A percentile compares a stretch with the other conserved stretches of the same genome.
Evolutionary conservation across 164 flowering plant genomes (phyloP).

Genomic region (Liriodendron chinense): DNA sequence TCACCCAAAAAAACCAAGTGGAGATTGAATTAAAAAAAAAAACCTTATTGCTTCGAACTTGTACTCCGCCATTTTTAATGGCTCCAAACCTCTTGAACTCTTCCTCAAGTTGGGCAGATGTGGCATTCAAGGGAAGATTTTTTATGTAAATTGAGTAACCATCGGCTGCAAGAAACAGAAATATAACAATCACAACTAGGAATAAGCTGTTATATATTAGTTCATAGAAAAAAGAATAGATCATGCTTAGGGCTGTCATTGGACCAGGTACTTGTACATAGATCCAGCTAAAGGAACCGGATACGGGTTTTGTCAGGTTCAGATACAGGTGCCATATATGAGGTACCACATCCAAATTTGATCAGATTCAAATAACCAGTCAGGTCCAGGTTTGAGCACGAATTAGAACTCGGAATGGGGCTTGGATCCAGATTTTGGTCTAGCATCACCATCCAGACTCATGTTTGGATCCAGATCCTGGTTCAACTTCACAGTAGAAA

Average conservation of each 20-base stretch:
- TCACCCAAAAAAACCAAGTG: not conserved
- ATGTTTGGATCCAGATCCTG: too few species aligned
- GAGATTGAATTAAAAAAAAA: not conserved
- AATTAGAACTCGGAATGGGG: too few species aligned
- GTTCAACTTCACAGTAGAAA: too few species aligned
- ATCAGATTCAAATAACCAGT: too few species aligned
- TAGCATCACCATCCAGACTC: too few species aligned
- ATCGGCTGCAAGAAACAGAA: conserved; percentile 44
- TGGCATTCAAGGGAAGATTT: conserved; percentile 61
- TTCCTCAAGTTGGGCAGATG: conserved; percentile 56
- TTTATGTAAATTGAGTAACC: conserved; percentile 68
- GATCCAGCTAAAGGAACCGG: too few species aligned
- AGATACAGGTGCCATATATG: too few species aligned
- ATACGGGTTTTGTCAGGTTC: too few species aligned
- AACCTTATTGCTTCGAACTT: conserved; percentile 66
- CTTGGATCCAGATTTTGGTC: too few species aligned
- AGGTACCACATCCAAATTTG: too few species aligned
- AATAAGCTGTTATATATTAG: conserved; percentile 7
- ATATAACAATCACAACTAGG: not conserved
- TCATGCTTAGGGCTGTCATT: too few species aligned
- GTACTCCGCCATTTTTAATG: conserved; percentile 61
- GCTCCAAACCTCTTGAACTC: conserved; percentile 72
- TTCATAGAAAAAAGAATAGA: not conserved
- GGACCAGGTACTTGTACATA: not conserved
- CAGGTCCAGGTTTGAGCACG: too few species aligned